These are phyloP conservation scores for Diversispora epigaea DNA, from an alignment of 192 early-diverging fungal genomes.

Conservation along the genomic window DNA sequence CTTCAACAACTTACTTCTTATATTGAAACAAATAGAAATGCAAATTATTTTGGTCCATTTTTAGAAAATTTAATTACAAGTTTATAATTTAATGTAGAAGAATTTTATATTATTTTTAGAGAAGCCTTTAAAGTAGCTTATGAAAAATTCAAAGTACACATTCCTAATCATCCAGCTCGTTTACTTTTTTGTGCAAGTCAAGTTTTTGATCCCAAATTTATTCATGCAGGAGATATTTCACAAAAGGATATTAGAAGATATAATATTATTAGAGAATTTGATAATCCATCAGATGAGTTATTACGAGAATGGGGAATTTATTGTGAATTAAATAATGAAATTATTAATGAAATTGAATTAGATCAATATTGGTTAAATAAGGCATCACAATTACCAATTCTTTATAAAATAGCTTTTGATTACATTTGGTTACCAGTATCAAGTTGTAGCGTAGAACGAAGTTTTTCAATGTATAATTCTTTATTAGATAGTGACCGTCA, in stretches of 20 bases:
- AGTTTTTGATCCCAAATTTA: constrained; percentile 17
- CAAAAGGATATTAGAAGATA: no score
- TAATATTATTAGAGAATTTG: no score
- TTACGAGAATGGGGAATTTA: no score
- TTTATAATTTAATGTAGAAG: not conserved
- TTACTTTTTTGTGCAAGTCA: not conserved
- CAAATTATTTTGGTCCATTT: not conserved
- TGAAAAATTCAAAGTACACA: not conserved
- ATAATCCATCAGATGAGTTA: no score
- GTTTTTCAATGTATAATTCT: no score
- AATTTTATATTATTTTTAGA: no score
- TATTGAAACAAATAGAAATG: not conserved
- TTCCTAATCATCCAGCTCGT: not conserved
- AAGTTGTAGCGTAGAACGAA: no score
- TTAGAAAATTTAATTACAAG: not conserved
- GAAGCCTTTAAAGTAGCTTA: no score
- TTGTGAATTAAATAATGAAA: not conserved
- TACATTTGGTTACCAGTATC: no score
- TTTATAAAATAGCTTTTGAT: no score
- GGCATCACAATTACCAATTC: not conserved
- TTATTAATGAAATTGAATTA: not conserved
- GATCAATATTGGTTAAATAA: not conserved
- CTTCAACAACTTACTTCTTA: not conserved
- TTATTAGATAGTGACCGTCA: no score
- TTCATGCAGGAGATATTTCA: not conserved